These are phyloP conservation scores for Starmerella bombicola DNA, from an alignment of 805 yeast species.

Conservation along the genomic window DNA sequence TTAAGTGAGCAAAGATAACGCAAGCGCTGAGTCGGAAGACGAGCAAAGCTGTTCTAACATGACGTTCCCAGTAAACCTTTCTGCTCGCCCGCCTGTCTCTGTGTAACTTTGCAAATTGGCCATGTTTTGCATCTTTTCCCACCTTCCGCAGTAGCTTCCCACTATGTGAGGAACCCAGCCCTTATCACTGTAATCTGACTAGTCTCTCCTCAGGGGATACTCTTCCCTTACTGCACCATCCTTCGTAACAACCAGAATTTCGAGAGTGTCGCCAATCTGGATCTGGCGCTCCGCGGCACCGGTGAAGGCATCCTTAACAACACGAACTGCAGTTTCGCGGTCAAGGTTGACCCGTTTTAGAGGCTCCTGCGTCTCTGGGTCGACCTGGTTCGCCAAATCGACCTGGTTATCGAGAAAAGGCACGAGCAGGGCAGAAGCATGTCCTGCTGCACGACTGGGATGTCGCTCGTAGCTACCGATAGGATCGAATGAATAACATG, in stretches of 20 bases:
- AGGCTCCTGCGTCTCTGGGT: constrained; percentile 57
- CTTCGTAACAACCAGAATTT: constrained; percentile 79
- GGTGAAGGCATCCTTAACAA: constrained; percentile 87
- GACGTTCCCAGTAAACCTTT: too few species aligned
- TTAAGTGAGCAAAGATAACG: too few species aligned
- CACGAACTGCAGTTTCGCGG: constrained; percentile 71
- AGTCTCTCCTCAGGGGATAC: constrained; percentile 82
- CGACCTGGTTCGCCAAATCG: constrained; percentile 83
- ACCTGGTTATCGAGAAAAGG: constrained; percentile 97
- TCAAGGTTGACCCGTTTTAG: constrained; percentile 50
- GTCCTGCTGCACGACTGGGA: constrained; percentile 96
- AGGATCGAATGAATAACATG: constrained; percentile 92
- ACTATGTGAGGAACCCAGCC: too few species aligned
- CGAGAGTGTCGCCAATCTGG: constrained; percentile 94
- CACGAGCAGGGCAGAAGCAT: constrained; percentile 91
- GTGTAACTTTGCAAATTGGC: too few species aligned
- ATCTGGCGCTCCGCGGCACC: constrained; percentile 98
- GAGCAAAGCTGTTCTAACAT: too few species aligned
- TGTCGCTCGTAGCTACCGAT: constrained; percentile 97
- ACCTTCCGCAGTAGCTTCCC: too few species aligned
- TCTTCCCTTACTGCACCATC: constrained; percentile 81
- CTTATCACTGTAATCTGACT: too few species aligned
- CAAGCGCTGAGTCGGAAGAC: too few species aligned
- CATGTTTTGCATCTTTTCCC: too few species aligned
- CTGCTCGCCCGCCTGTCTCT: too few species aligned